Evolutionary conservation across 179 eudicot species (phyloP), one percentile per base, ranked within the genome.

Genomic region (Vitellaria paradoxa): DNA sequence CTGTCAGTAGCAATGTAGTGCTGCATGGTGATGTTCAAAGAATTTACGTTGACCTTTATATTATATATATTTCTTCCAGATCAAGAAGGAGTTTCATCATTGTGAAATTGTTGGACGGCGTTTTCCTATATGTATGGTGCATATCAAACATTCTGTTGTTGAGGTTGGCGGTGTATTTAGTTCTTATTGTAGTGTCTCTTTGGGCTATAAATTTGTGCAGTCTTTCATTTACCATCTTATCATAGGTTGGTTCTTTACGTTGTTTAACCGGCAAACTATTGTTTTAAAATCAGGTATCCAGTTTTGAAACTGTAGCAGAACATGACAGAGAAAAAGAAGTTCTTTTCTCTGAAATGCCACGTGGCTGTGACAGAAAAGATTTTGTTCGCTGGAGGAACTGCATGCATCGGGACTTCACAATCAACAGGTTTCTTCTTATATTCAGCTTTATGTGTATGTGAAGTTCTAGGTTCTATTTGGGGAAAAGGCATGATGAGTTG

Each of bases 51-150:
- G 50, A 17, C 49, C 52, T 7, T 5, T 42, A 71, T 23, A 21
- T 74, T n/a, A 13, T 7, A 42, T 42, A 42, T 42, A 42, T 10
- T 14, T 72, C 65, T 52, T 76, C 69, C 82, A 96, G 99, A 87
- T 93, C 60, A 88, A 81, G 77, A 71, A 76, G 74, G 76, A 73
- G 78, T 92, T 96, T 76, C 77, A 71, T 70, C 90, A 90, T 57
- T 83, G 86, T 78, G 20, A 52, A 53, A 92, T 93, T 83, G 87
- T 96, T 77, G 97, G 98, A 20, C 83, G 83, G 47, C 84, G 91
- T 76, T 96, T 90, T 85, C 99, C 99, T 13, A 91, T 96, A 74
- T 96, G 99, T 75, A 77, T 13, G 77, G 98, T 96, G 83, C 77
- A 78, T 76, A 20, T 93, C 62, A 85, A 76, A 84, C 91, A 88